Evolutionary conservation across 2,329 filamentous ascomycete species (phyloP), one percentile per base, ranked within the genome.

Genomic region (Apiospora phragmitis): DNA sequence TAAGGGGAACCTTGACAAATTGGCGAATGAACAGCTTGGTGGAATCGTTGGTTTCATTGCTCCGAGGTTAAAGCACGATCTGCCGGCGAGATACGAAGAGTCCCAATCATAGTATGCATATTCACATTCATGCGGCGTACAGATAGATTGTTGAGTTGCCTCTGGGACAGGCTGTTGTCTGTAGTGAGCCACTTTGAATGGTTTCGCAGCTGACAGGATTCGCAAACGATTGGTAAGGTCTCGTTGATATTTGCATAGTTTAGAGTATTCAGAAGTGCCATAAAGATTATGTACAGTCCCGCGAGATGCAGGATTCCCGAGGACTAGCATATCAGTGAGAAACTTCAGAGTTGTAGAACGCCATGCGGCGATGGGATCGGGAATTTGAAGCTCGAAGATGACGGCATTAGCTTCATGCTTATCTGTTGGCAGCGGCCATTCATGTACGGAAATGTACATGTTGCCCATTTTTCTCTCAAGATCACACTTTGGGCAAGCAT

Each of bases 341-440:
- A 71, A 45, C 7, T 11, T 42, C 67, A 71, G 21, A 29, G 70
- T 71, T 29, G 18, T 18, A 5, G 16, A n/a, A 26, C 70, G 70
- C 70, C 68, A 71, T 12, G 29, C 32, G 9, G 47, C 9, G 47
- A 71, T 67, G 29, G 18, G 7, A 1, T 12, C n/a, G 9, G 70
- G 70, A 7, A 71, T 68, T 16, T 71, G 65, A 14, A 71, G 68
- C 18, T 71, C 70, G 35, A 71, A 71, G 2, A 71, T 38, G 18
- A 71, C 70, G 41, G 21, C 18, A 9, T 67, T 26, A 12, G 67
- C 70, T 42, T 59, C 26, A 12, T 12, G 14, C 9, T 59, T 21
- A 9, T 35, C 11, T 1, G 7, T 26, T 14, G 70, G 70, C 16
- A 71, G 21, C 11, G 70, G 70, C 62, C 62, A 67, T 42, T 71